phyloP scores from a whole-genome alignment of 352 stramenopile genomes.

The Globisporangium rhizosaccharum region DNA sequence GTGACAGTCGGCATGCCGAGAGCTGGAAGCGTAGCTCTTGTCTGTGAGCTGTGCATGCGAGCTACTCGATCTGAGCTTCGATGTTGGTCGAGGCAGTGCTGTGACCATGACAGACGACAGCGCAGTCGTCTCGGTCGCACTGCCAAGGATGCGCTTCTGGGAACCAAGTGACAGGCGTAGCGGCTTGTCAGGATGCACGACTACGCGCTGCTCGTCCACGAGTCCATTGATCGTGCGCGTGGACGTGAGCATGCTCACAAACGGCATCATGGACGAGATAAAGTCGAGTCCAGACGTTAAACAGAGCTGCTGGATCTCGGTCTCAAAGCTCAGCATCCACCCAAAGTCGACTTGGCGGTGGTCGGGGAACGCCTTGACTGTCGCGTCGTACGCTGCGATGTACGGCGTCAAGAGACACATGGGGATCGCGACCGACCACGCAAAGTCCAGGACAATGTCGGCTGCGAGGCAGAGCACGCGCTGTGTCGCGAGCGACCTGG shows the following conservation, averaged over 20 bases:
- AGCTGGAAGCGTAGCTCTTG: too few relatives aligned
- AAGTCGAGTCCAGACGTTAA: constrained; percentile 7
- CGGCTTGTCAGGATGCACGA: background rate
- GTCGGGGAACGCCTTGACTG: background rate
- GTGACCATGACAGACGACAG: too few relatives aligned
- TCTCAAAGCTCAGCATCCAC: constrained; percentile 8
- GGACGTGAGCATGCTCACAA: constrained; percentile 8
- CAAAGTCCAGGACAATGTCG: constrained; percentile 23
- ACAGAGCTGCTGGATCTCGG: constrained; percentile 12
- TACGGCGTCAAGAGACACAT: constrained; percentile 23
- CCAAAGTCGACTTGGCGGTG: background rate
- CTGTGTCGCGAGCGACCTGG: constrained; percentile 14
- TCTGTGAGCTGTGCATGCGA: background rate
- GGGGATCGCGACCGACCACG: constrained; percentile 23
- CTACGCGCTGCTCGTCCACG: constrained; percentile 7
- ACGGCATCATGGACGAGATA: constrained; percentile 5
- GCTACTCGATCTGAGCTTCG: background rate
- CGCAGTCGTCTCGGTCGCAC: too few relatives aligned
- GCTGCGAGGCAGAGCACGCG: constrained; percentile 20
- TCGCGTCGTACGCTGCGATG: constrained; percentile 4
- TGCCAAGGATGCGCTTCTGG: too few relatives aligned
- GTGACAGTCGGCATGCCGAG: background rate
- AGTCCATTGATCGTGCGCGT: constrained; percentile 4
- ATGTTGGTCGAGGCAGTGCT: too few relatives aligned
- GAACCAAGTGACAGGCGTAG: background rate